phyloP scores from a whole-genome alignment of 78 protist species.

The Tieghemostelium lacteum region DNA sequence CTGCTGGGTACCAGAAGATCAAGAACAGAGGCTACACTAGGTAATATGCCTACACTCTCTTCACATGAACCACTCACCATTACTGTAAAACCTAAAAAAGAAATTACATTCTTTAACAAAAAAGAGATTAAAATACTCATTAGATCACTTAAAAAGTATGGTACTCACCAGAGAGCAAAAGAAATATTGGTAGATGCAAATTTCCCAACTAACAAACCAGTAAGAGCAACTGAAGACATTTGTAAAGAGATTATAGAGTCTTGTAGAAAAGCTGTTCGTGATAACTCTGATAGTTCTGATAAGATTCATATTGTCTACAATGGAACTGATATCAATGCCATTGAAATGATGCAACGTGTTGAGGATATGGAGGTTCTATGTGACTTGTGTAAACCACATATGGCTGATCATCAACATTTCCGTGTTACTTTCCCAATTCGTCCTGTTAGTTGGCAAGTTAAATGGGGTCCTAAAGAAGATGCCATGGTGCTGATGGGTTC shows the following conservation, averaged over 20 bases:
- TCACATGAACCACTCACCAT: constrained; percentile 10
- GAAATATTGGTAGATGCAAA: constrained; percentile 34
- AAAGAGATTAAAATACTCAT: constrained; percentile 37
- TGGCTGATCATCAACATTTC: constrained; percentile 36
- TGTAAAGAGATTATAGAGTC: constrained; percentile 57
- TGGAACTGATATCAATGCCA: constrained; percentile 77
- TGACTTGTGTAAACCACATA: constrained; percentile 25
- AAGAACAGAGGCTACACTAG: neutral
- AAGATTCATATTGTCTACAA: constrained; percentile 29
- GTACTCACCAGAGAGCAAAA: constrained; percentile 13
- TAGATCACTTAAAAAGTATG: constrained; percentile 62
- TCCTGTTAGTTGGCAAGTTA: constrained; percentile 52
- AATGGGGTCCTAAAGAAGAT: constrained; percentile 82
- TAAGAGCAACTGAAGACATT: constrained; percentile 36
- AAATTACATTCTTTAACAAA: constrained; percentile 36
- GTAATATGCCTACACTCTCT: neutral
- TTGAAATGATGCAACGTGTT: constrained; percentile 65
- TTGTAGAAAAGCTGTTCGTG: neutral
- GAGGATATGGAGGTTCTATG: constrained; percentile 67
- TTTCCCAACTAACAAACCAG: constrained; percentile 5
- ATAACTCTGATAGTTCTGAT: constrained; percentile 39
- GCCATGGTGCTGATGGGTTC: constrained; percentile 73
- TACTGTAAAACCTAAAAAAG: constrained; percentile 24
- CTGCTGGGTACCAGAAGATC: constrained; percentile 8
- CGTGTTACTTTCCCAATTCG: constrained; percentile 47